Conservation (phyloP, 306 rosid genomes). For the Vachellia collinsii region DNA sequence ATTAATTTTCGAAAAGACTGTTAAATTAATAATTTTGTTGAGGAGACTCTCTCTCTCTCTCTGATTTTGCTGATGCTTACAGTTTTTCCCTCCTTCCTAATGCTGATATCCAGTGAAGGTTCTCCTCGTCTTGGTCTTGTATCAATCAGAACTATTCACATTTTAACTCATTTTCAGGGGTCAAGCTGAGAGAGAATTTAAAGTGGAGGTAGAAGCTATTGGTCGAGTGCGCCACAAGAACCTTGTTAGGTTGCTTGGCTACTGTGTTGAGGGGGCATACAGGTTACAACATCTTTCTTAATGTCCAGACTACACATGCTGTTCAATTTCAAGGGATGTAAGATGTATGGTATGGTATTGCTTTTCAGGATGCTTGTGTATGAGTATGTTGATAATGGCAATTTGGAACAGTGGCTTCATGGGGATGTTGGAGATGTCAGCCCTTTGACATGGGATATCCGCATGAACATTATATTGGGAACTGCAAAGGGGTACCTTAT, state of each 20-base stretch:
- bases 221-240: slow-evolving; percentile 98
- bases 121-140: slow-evolving; percentile 28
- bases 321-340: slow-evolving; percentile 24
- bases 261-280: slow-evolving; percentile 98
- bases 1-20: neutral
- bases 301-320: slow-evolving; percentile 26
- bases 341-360: slow-evolving; percentile 31
- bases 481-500: slow-evolving; percentile 89
- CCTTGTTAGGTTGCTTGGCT: slow-evolving; percentile 96
- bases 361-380: slow-evolving; percentile 93
- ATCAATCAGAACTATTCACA: slow-evolving; percentile 13
- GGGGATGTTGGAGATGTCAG: slow-evolving; percentile 91
- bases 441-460: slow-evolving; percentile 91
- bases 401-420: slow-evolving; percentile 95
- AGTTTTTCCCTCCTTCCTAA: neutral
- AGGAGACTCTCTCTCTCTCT: neutral
- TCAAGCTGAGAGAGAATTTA: slow-evolving; percentile 97
- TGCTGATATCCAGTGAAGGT: neutral
- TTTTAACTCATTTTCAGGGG: slow-evolving; percentile 62
- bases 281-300: slow-evolving; percentile 53
- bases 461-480: slow-evolving; percentile 82
- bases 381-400: slow-evolving; percentile 92
- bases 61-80: slow-evolving; percentile 15
- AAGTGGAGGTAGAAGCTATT: slow-evolving; percentile 91
- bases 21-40: neutral